A percentile compares a stretch with the other conserved stretches of the same genome.
These are phyloP conservation scores for Ogataea siamensis DNA, from an alignment of 805 yeast genomes.

Conservation along the genomic window DNA sequence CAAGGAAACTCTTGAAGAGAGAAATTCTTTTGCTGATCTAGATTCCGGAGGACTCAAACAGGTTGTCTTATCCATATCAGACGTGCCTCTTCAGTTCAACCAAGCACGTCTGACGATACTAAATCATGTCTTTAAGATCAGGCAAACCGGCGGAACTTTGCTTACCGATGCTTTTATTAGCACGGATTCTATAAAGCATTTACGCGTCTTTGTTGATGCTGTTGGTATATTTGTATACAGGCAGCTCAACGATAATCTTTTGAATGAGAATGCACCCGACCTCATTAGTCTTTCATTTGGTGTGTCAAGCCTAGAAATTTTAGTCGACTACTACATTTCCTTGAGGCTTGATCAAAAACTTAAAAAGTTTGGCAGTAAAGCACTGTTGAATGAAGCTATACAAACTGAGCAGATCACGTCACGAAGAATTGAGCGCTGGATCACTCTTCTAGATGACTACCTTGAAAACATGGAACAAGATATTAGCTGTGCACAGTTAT, in stretches of 20 bases:
- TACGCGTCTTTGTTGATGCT: constrained; percentile 28
- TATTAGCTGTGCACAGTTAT: constrained; percentile 11
- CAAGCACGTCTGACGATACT: constrained; percentile 30
- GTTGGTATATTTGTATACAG: constrained; percentile 26
- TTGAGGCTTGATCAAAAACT: constrained; percentile 26
- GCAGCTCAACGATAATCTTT: constrained; percentile 7
- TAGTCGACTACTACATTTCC: constrained; percentile 42
- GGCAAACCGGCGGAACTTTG: constrained; percentile 22
- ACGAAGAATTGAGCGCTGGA: constrained; percentile 51
- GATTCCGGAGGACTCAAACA: constrained; percentile 21
- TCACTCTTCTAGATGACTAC: constrained; percentile 33
- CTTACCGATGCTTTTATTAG: constrained; percentile 26
- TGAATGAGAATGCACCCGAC: not conserved
- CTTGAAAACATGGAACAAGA: constrained; percentile 11
- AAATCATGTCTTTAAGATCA: constrained; percentile 22
- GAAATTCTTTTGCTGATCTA: constrained; percentile 16
- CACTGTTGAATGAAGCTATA: constrained; percentile 31
- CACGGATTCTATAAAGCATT: constrained; percentile 18
- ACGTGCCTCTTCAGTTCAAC: constrained; percentile 24
- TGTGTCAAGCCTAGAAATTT: constrained; percentile 42
- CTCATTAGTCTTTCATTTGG: constrained; percentile 17
- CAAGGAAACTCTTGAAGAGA: constrained; percentile 14
- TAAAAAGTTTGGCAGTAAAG: constrained; percentile 22
- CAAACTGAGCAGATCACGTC: constrained; percentile 39
- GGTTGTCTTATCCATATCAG: constrained; percentile 21